A percentile compares a stretch with the other conserved stretches of the same genome.
phyloP scores from a whole-genome alignment of 345 rosid genomes.

The Mercurialis annua region DNA sequence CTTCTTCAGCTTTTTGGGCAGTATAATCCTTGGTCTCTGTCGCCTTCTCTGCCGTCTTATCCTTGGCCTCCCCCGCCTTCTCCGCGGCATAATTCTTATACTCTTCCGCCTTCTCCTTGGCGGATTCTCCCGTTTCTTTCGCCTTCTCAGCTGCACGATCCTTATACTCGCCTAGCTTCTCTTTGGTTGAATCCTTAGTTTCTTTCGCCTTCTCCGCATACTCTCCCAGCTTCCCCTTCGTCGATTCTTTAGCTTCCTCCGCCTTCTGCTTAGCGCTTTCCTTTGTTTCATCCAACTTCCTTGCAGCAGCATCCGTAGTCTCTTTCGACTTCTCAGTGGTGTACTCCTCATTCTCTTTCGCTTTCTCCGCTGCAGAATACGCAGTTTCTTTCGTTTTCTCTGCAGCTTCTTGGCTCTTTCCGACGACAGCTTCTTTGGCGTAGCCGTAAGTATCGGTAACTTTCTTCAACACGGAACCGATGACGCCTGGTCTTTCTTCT shows the following conservation, averaged over 20 bases:
- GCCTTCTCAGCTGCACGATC: slow-evolving; percentile 23
- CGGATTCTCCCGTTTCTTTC: slow-evolving; percentile 11
- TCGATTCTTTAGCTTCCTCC: slow-evolving; percentile 19
- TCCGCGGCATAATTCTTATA: slow-evolving; percentile 21
- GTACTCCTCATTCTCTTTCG: not conserved
- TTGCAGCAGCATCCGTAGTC: not conserved
- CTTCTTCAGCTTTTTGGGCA: no score
- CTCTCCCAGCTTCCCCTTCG: slow-evolving; percentile 25
- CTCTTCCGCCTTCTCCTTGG: slow-evolving; percentile 16
- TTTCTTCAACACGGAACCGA: slow-evolving; percentile 54
- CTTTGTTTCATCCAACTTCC: not conserved
- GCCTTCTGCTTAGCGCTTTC: slow-evolving; percentile 12
- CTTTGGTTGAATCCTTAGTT: slow-evolving; percentile 22
- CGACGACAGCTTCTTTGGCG: slow-evolving; percentile 56
- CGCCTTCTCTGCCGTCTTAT: slow-evolving; percentile 1
- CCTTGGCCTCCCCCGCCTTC: slow-evolving; percentile 15
- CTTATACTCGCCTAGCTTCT: slow-evolving; percentile 17
- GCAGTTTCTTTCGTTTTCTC: slow-evolving; percentile 14
- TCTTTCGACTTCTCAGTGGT: not conserved
- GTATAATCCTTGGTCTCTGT: slow-evolving; percentile 25
- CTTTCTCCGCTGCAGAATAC: not conserved
- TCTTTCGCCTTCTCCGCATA: slow-evolving; percentile 22
- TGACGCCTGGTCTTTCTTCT: slow-evolving; percentile 45
- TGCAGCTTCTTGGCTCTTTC: slow-evolving; percentile 36
- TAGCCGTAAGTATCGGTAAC: slow-evolving; percentile 54